Conservation (phyloP, 176 grass and related monocot species). For the Alopecurus myosuroides region DNA sequence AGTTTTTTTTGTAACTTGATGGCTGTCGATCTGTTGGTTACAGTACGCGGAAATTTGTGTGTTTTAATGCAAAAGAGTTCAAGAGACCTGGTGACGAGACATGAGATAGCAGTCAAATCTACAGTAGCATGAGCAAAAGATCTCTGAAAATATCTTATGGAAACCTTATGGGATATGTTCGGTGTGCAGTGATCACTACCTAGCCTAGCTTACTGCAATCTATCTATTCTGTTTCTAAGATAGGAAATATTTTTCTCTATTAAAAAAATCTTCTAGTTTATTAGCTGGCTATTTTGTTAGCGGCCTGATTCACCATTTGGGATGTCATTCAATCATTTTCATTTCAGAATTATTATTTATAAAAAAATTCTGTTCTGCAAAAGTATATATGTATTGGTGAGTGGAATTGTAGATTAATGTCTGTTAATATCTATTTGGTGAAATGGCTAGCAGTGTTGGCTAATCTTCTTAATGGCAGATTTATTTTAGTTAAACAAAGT, state of each 20-base stretch:
- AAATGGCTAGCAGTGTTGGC: not conserved
- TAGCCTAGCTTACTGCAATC: not conserved
- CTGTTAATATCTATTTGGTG: not conserved
- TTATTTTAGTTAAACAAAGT: not conserved
- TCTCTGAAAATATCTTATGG: not conserved
- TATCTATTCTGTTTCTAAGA: not conserved
- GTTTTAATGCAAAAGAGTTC: not conserved
- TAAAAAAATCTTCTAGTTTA: not conserved
- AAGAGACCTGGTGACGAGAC: not conserved
- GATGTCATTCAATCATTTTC: not conserved
- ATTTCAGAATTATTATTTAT: not conserved
- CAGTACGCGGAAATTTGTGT: not conserved
- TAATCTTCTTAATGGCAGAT: too few species aligned
- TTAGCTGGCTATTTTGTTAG: not conserved
- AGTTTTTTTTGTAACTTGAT: not conserved
- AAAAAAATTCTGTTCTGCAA: not conserved
- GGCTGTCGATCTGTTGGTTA: not conserved
- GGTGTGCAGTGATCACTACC: not conserved
- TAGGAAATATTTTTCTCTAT: not conserved
- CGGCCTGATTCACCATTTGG: not conserved
- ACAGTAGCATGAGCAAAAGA: constrained; percentile 1
- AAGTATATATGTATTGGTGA: not conserved
- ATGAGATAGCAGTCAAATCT: constrained; percentile 5
- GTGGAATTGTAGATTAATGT: not conserved
- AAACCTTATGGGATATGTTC: constrained; percentile 3